Evolutionary conservation across 768 basidiomycete genomes (phyloP).

Genomic region (Ramaria rubella): DNA sequence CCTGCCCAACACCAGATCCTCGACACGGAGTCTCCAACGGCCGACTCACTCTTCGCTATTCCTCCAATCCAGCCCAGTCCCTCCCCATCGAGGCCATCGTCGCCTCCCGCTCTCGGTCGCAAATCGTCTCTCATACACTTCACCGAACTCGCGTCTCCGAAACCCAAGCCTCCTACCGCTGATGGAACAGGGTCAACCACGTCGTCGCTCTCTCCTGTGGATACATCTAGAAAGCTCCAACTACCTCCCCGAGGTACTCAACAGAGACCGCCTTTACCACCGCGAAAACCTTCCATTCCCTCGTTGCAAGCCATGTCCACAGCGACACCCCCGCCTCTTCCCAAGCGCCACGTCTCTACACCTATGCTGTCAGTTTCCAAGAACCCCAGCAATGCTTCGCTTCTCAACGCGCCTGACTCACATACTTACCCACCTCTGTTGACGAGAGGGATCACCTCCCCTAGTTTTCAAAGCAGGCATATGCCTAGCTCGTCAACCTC

Average conservation of each 20-base stretch:
- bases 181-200: slow-evolving; percentile 5
- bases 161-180: background rate
- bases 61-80: slow-evolving; percentile 27
- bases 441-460: slow-evolving; percentile 20
- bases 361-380: background rate
- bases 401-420: slow-evolving; percentile 37
- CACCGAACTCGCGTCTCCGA: slow-evolving; percentile 10
- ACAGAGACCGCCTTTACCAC: slow-evolving; percentile 53
- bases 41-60: slow-evolving; percentile 38
- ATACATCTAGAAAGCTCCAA: background rate
- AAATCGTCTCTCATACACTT: slow-evolving; percentile 65
- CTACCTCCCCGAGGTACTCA: background rate
- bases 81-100: slow-evolving; percentile 28
- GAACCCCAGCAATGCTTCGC: slow-evolving; percentile 40
- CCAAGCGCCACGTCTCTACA: slow-evolving; percentile 26
- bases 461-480: slow-evolving; percentile 28
- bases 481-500: slow-evolving; percentile 65
- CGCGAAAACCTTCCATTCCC: slow-evolving; percentile 52
- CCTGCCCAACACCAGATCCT: slow-evolving; percentile 25
- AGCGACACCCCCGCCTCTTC: slow-evolving; percentile 22
- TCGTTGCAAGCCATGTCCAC: slow-evolving; percentile 33
- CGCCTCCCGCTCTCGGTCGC: slow-evolving; percentile 32
- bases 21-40: slow-evolving; percentile 42
- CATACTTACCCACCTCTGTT: slow-evolving; percentile 28
- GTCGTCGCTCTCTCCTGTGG: background rate